phyloP scores from a whole-genome alignment of 305 asterid species.

The Fraxinus dipetala region DNA sequence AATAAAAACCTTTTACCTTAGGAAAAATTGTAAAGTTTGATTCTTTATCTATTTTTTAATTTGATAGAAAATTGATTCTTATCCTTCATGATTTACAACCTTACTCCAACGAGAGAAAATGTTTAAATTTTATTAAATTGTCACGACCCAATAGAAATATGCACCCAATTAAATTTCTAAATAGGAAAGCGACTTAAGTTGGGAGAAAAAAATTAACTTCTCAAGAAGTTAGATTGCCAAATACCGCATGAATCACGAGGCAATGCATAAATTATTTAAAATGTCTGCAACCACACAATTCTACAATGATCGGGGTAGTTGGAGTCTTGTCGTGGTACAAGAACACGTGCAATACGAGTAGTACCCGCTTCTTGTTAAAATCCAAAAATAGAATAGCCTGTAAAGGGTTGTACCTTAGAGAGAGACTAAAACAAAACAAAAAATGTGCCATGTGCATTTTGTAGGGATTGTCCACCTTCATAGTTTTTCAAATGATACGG shows the following conservation, averaged over 20 bases:
- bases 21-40: background rate
- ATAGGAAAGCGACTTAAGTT: background rate
- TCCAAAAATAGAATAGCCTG: background rate
- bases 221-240: background rate
- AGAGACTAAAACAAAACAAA: too few species aligned
- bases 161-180: background rate
- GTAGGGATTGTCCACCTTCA: background rate
- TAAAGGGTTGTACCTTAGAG: too few species aligned
- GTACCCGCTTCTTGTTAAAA: background rate
- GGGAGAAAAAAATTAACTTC: background rate
- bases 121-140: too few species aligned
- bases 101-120: too few species aligned
- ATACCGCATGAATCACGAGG: background rate
- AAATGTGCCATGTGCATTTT: background rate
- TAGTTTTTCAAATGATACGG: too few species aligned
- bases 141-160: background rate
- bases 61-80: background rate
- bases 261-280: background rate
- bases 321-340: background rate
- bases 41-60: background rate
- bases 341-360: background rate
- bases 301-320: background rate
- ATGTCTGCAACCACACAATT: background rate
- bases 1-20: background rate
- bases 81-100: background rate